Evolutionary conservation across 1,284 basidiomycete genomes (phyloP).

Genomic region (Trichosporon sp.): DNA sequence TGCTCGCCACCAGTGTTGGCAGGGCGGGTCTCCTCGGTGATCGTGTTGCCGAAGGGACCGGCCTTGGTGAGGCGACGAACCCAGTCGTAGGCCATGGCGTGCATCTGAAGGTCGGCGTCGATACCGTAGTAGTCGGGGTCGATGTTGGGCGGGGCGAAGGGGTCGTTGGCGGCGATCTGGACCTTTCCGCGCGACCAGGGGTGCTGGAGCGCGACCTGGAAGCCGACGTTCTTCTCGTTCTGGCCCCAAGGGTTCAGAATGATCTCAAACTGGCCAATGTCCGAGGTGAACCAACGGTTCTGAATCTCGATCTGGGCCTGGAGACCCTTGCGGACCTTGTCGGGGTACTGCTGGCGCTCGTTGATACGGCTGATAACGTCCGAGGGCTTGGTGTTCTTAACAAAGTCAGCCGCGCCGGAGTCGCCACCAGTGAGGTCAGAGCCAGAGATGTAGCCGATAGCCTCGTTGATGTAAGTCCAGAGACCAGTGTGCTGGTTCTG

Average conservation of each 20-base stretch:
- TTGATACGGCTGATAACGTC: conserved; percentile 54
- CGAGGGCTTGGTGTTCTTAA: conserved; percentile 50
- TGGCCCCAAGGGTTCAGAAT: conserved; percentile 44
- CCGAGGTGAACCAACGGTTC: conserved; percentile 33
- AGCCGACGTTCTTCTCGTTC: conserved; percentile 19
- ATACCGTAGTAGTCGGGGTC: conserved; percentile 60
- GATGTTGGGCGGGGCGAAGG: conserved; percentile 59
- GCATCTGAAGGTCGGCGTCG: conserved; percentile 42
- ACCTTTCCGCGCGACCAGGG: conserved; percentile 50
- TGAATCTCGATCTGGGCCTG: conserved; percentile 38
- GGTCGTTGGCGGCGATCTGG: conserved; percentile 55
- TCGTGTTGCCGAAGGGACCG: conserved; percentile 31
- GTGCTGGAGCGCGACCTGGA: conserved; percentile 47
- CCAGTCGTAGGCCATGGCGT: conserved; percentile 32
- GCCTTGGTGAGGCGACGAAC: conserved; percentile 37
- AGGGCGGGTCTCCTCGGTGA: conserved; percentile 33
- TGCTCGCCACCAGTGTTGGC: conserved; percentile 32
- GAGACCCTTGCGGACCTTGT: conserved; percentile 39
- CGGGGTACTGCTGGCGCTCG: conserved; percentile 36
- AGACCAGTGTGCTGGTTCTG: conserved; percentile 31
- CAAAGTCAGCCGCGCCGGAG: conserved; percentile 51
- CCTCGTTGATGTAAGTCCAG: conserved; percentile 50
- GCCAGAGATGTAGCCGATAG: conserved; percentile 40
- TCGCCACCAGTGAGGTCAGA: conserved; percentile 51
- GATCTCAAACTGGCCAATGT: conserved; percentile 46